A percentile compares a stretch with the other conserved stretches of the same genome.
phyloP scores from a whole-genome alignment of 208 protist species.

The Angomonas ambiguus region DNA sequence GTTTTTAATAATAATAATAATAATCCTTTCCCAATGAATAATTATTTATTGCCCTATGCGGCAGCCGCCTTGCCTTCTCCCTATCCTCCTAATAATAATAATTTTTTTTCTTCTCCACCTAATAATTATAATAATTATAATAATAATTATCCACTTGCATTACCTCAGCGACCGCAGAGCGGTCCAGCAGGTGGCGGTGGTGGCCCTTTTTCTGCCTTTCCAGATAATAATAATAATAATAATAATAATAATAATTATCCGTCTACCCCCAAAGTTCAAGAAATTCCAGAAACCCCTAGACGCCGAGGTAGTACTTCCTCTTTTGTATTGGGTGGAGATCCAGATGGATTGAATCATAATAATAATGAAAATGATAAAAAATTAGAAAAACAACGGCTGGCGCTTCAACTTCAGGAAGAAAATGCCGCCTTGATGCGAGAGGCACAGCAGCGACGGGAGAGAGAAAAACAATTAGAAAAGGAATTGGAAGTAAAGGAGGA shows the following conservation, averaged over 20 bases:
- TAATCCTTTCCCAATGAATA: not conserved
- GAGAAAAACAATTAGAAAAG: not conserved
- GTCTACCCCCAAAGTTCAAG: not conserved
- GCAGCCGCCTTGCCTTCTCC: not conserved
- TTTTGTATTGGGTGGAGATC: not conserved
- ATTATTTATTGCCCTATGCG: not conserved
- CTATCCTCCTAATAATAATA: not conserved
- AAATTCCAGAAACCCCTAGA: not conserved
- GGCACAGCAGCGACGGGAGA: not conserved
- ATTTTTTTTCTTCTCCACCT: not conserved
- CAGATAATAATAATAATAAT: constrained; percentile 1
- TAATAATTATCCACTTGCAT: not conserved
- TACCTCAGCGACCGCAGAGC: not conserved
- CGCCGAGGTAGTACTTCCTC: not conserved
- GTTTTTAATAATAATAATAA: constrained; percentile 2
- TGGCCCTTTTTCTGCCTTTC: no score
- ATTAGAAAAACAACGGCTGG: not conserved
- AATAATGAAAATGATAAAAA: constrained; percentile 3
- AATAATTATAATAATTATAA: no score
- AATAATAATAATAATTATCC: constrained; percentile 3
- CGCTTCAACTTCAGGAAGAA: not conserved
- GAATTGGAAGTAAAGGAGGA: not conserved
- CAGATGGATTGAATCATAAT: no score
- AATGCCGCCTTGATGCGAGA: not conserved
- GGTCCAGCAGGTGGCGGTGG: not conserved